Conservation (phyloP, 495 filamentous ascomycete genomes). For the Penicillium silybi region DNA sequence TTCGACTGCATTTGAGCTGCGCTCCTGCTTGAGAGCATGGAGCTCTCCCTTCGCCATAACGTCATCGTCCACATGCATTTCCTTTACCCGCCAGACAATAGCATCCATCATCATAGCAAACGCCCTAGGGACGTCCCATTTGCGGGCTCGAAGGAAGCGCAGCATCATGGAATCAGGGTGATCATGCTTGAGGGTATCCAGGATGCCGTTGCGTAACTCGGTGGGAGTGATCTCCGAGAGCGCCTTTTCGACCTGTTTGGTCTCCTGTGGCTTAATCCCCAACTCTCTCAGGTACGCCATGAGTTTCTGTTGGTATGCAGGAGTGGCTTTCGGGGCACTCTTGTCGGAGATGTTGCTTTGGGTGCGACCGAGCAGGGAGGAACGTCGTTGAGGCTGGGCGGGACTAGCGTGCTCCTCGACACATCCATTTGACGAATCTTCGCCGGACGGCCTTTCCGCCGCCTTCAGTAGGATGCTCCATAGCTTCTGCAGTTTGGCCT, state of each 20-base stretch:
- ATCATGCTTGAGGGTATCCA: slow-evolving; percentile 87
- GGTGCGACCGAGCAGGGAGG: slow-evolving; percentile 23
- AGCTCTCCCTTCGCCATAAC: slow-evolving; percentile 75
- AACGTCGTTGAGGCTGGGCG: slow-evolving; percentile 20
- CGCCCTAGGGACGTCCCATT: slow-evolving; percentile 90
- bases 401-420: slow-evolving; percentile 13
- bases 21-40: slow-evolving; percentile 54
- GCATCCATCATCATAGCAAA: slow-evolving; percentile 88
- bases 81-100: slow-evolving; percentile 78
- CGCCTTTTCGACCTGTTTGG: slow-evolving; percentile 27
- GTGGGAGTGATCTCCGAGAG: slow-evolving; percentile 53
- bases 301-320: slow-evolving; percentile 18
- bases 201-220: slow-evolving; percentile 69
- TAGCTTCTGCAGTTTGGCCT: slow-evolving; percentile 75
- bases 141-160: slow-evolving; percentile 85
- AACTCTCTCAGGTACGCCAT: slow-evolving; percentile 21
- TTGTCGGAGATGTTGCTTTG: slow-evolving; percentile 25
- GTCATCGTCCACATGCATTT: slow-evolving; percentile 78
- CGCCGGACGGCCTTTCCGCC: slow-evolving; percentile 48
- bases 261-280: slow-evolving; percentile 25
- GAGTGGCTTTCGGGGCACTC: slow-evolving; percentile 9
- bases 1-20: slow-evolving; percentile 47
- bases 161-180: slow-evolving; percentile 86
- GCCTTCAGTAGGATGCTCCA: slow-evolving; percentile 74
- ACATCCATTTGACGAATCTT: slow-evolving; percentile 5